These are phyloP conservation scores for Amesomyces nigricolor DNA, from an alignment of 2,329 filamentous ascomycete species.

Conservation along the genomic window DNA sequence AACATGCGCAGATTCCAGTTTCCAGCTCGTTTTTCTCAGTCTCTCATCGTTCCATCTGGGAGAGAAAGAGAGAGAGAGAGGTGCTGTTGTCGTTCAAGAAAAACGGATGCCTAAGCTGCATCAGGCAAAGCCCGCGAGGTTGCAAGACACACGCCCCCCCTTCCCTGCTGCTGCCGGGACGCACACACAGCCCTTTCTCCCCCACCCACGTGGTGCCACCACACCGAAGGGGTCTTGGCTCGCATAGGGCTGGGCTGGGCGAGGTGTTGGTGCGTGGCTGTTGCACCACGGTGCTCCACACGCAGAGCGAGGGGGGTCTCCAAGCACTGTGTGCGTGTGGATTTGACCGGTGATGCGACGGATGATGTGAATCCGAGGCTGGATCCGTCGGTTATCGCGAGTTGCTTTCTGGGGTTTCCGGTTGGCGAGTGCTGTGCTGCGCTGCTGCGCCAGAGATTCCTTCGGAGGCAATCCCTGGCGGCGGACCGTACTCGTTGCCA, in stretches of 20 bases:
- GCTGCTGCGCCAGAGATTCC: too few species aligned
- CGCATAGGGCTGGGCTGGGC: constrained; percentile 12
- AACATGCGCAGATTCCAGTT: too few species aligned
- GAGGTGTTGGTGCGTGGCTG: too few species aligned
- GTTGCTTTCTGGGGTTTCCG: too few species aligned
- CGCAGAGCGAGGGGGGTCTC: background rate
- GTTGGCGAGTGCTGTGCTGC: too few species aligned
- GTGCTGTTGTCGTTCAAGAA: background rate
- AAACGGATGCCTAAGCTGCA: constrained; percentile 1
- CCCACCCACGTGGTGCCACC: background rate
- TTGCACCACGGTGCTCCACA: too few species aligned
- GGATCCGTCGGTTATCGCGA: too few species aligned
- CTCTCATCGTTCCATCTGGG: background rate
- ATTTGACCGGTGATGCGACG: too few species aligned
- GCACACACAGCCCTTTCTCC: background rate
- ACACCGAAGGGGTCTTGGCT: background rate
- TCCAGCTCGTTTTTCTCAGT: background rate
- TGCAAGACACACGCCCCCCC: background rate
- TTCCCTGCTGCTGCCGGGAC: background rate
- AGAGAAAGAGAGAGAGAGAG: background rate
- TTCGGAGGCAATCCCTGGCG: too few species aligned
- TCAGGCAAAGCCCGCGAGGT: background rate
- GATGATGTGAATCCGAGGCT: too few species aligned
- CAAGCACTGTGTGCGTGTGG: background rate
- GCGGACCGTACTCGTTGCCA: too few species aligned